Percentiles rank a stretch among this genome's conserved stretches.
Evolutionary conservation across 73 alveolate genomes (phyloP).

Genomic region (Halteria grandinella): DNA sequence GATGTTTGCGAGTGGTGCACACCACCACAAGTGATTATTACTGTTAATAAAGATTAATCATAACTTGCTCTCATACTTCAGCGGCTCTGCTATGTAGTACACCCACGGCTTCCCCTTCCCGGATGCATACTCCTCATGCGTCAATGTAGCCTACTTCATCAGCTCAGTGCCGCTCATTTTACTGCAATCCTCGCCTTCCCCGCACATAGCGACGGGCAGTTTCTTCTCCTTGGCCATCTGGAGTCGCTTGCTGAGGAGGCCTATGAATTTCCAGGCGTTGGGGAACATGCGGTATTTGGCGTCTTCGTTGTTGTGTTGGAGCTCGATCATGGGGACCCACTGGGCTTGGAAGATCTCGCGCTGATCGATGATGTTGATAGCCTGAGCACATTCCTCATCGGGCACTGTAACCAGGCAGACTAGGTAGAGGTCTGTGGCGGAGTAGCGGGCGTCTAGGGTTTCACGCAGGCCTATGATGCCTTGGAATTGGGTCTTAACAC

Average conservation of each 20-base stretch:
- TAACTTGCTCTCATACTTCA: no score
- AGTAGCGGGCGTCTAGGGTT: neutral
- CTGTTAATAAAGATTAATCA: no score
- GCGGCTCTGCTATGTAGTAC: no score
- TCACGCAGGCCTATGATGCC: conserved; percentile 46
- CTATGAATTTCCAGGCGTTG: conserved; percentile 24
- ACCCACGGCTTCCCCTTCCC: no score
- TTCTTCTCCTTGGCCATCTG: no score
- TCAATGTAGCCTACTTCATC: no score
- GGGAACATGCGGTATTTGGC: conserved; percentile 1
- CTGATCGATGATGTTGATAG: conserved; percentile 13
- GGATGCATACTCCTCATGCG: no score
- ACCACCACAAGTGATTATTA: no score
- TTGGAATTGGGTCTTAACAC: conserved; percentile 9
- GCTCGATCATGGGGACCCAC: conserved; percentile 12
- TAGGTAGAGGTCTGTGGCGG: conserved; percentile 22
- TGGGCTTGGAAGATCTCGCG: conserved; percentile 5
- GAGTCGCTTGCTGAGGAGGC: neutral
- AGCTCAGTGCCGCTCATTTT: no score
- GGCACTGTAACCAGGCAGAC: conserved; percentile 13
- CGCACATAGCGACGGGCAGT: no score
- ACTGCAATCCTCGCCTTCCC: no score
- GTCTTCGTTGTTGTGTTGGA: neutral
- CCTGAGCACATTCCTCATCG: neutral
- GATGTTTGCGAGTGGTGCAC: no score